Evolutionary conservation across 352 stramenopile species (phyloP).

Genomic region (Phytopythium cucurbitacearum): DNA sequence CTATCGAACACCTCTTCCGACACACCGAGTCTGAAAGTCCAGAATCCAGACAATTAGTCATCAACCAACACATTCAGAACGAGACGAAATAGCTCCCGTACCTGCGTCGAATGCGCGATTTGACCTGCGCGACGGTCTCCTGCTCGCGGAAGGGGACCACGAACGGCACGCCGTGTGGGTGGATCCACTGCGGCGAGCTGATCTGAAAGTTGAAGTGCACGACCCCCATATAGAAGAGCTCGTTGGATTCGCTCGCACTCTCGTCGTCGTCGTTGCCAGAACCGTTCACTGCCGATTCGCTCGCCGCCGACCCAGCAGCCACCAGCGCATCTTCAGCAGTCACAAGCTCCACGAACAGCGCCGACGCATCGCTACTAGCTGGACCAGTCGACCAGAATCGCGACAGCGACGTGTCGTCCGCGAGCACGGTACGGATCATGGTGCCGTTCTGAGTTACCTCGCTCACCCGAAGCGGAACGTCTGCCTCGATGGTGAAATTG

Average conservation of each 20-base stretch:
- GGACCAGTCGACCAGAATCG: slow-evolving; percentile 35
- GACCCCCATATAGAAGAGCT: slow-evolving; percentile 52
- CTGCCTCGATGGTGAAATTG: slow-evolving; percentile 32
- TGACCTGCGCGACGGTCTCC: slow-evolving; percentile 65
- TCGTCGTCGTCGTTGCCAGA: slow-evolving; percentile 1
- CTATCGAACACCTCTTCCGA: slow-evolving; percentile 54
- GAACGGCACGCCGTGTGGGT: slow-evolving; percentile 65
- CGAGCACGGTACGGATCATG: slow-evolving; percentile 44
- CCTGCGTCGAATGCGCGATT: slow-evolving; percentile 64
- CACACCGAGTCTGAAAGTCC: slow-evolving; percentile 52
- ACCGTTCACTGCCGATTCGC: background rate
- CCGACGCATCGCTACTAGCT: slow-evolving; percentile 23
- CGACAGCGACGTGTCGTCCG: slow-evolving; percentile 30
- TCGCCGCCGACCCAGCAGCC: background rate
- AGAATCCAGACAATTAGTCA: slow-evolving; percentile 11
- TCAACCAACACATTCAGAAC: slow-evolving; percentile 7
- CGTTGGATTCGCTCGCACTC: slow-evolving; percentile 8
- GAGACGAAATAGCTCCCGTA: slow-evolving; percentile 12
- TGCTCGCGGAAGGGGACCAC: slow-evolving; percentile 57
- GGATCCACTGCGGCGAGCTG: slow-evolving; percentile 58
- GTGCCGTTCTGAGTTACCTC: slow-evolving; percentile 60
- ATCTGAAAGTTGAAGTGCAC: slow-evolving; percentile 74
- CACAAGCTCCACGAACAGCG: slow-evolving; percentile 61
- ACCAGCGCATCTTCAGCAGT: slow-evolving; percentile 19
- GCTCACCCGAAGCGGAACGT: slow-evolving; percentile 44